Evolutionary conservation across 176 grass and related monocot genomes (phyloP).

Genomic region (Musa itinerans): DNA sequence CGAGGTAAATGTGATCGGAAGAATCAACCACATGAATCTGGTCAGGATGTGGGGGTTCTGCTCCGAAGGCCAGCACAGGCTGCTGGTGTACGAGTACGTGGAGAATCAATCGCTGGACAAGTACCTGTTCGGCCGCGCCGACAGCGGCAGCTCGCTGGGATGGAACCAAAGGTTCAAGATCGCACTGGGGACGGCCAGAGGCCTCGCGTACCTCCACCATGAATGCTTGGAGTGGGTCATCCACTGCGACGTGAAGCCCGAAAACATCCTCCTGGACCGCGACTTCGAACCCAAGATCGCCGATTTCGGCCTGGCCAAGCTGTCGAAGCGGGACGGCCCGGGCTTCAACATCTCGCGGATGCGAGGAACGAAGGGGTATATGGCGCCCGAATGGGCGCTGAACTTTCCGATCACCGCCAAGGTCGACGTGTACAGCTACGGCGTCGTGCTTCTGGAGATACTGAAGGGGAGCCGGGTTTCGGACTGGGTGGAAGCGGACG

Average conservation of each 20-base stretch:
- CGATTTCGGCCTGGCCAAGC: constrained; percentile 67
- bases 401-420: constrained; percentile 44
- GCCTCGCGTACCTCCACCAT: constrained; percentile 75
- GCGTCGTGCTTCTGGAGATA: constrained; percentile 1
- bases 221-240: constrained; percentile 86
- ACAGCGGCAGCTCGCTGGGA: constrained; percentile 21
- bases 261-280: constrained; percentile 63
- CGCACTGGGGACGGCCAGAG: constrained; percentile 56
- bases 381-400: constrained; percentile 77
- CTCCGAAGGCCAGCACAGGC: constrained; percentile 40
- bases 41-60: constrained; percentile 72
- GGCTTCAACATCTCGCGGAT: constrained; percentile 54
- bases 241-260: constrained; percentile 87
- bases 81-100: constrained; percentile 64
- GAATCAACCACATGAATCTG: constrained; percentile 84
- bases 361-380: constrained; percentile 77
- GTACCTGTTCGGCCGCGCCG: constrained; percentile 30
- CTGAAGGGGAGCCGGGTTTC: not conserved
- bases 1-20: constrained; percentile 45
- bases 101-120: constrained; percentile 66
- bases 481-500: not conserved
- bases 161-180: constrained; percentile 63
- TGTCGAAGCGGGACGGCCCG: constrained; percentile 41
- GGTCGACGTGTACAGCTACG: constrained; percentile 30
- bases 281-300: constrained; percentile 78